A percentile compares a stretch with the other conserved stretches of the same genome.
Conservation (phyloP, 1,284 basidiomycete species). For the Pholiota adiposa region DNA sequence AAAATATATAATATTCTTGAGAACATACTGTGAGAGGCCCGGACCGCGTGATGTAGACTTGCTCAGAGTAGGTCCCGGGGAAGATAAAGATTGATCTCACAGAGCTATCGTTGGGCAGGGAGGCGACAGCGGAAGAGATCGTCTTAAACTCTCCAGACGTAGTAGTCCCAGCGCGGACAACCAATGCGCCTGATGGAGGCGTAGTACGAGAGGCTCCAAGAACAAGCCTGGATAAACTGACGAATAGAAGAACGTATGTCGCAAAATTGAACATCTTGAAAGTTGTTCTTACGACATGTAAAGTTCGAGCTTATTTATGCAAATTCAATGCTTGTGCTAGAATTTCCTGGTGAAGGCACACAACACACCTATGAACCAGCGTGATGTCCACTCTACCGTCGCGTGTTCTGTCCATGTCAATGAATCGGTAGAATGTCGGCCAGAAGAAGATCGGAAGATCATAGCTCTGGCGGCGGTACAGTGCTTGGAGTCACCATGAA, state of each 20-base stretch:
- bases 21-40: constrained; percentile 45
- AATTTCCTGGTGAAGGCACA: no score
- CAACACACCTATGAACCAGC: neutral
- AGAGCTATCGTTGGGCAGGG: constrained; percentile 48
- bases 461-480: neutral
- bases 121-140: constrained; percentile 43
- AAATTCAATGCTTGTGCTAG: no score
- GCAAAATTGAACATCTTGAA: neutral
- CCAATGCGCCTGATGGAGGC: constrained; percentile 47
- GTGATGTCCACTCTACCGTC: neutral
- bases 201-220: constrained; percentile 42
- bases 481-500: neutral
- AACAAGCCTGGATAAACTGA: constrained; percentile 3
- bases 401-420: neutral
- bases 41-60: constrained; percentile 52
- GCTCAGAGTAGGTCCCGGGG: constrained; percentile 57
- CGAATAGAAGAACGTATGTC: neutral
- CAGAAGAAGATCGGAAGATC: neutral
- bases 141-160: constrained; percentile 48
- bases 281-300: neutral
- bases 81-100: constrained; percentile 55
- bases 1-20: neutral
- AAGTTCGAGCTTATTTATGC: neutral
- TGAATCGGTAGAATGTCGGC: neutral
- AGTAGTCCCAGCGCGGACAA: constrained; percentile 47